A percentile compares a stretch with the other conserved stretches of the same genome.
Conservation (phyloP, 768 basidiomycete genomes). For the Pleurotus giganteus region DNA sequence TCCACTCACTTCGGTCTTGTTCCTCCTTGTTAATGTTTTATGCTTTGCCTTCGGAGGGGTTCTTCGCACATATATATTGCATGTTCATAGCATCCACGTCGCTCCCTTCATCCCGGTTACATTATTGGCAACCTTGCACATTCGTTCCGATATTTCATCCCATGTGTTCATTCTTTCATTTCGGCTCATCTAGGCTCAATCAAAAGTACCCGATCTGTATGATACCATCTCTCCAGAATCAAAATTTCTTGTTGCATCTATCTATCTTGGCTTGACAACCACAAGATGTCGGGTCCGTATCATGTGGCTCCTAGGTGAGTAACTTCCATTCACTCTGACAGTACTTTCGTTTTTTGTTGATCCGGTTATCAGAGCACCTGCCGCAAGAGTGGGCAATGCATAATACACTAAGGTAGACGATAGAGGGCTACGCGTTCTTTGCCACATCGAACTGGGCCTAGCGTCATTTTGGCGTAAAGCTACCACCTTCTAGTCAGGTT, state of each 20-base stretch:
- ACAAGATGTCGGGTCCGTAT: not conserved
- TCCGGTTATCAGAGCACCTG: not conserved
- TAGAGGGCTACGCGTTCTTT: no score
- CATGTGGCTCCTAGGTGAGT: not conserved
- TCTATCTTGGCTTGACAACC: not conserved
- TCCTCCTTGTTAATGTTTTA: not conserved
- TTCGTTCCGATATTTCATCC: not conserved
- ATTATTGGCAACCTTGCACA: not conserved
- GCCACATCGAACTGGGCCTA: no score
- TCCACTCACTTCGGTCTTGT: not conserved
- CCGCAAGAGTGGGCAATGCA: no score
- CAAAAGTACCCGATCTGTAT: slow-evolving; percentile 4
- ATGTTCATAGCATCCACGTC: not conserved
- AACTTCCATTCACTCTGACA: not conserved
- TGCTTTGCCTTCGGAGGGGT: not conserved
- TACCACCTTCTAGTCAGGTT: not conserved
- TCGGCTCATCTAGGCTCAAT: not conserved
- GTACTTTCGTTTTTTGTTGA: not conserved
- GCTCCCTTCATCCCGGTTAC: not conserved
- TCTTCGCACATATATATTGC: not conserved
- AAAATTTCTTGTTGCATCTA: not conserved
- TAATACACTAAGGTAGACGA: no score
- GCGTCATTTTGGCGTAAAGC: not conserved
- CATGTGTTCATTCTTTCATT: slow-evolving; percentile 1
- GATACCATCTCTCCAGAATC: not conserved